Evolutionary conservation across 768 basidiomycete species (phyloP).

Genomic region (Obba rivulosa): DNA sequence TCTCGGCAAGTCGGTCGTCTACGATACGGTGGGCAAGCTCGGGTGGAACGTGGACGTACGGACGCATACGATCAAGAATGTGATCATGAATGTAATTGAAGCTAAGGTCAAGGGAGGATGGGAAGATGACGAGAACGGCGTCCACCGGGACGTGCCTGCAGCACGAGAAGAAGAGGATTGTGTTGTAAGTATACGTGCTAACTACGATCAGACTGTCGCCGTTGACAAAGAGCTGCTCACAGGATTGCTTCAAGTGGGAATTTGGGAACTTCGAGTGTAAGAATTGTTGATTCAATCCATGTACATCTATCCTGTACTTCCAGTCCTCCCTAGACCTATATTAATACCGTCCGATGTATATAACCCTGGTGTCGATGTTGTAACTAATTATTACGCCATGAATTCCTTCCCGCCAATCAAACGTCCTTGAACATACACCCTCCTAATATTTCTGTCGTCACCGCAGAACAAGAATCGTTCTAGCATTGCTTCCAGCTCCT

Average conservation of each 20-base stretch:
- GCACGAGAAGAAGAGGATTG: constrained; percentile 64
- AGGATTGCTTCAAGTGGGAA: constrained; percentile 82
- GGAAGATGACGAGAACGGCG: constrained; percentile 32
- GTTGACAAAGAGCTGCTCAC: constrained; percentile 3
- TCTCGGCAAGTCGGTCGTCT: constrained; percentile 56
- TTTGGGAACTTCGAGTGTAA: constrained; percentile 36
- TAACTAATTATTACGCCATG: not conserved
- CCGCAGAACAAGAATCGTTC: constrained; percentile 86
- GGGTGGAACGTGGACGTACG: constrained; percentile 57
- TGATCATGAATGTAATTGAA: constrained; percentile 50
- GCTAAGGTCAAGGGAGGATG: constrained; percentile 38
- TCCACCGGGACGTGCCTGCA: constrained; percentile 44
- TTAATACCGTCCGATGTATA: not conserved
- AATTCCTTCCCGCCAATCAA: constrained; percentile 64
- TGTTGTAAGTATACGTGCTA: constrained; percentile 34
- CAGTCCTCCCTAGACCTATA: not conserved
- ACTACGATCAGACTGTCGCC: constrained; percentile 21
- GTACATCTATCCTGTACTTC: not conserved
- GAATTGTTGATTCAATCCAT: not conserved
- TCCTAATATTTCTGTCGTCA: constrained; percentile 77
- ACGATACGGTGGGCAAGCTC: constrained; percentile 59
- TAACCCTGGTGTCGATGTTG: too few relatives aligned
- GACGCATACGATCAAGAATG: constrained; percentile 48
- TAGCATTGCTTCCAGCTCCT: constrained; percentile 50
- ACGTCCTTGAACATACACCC: constrained; percentile 81